phyloP scores from a whole-genome alignment of 163 green algal species.

The Chlorella variabilis region DNA sequence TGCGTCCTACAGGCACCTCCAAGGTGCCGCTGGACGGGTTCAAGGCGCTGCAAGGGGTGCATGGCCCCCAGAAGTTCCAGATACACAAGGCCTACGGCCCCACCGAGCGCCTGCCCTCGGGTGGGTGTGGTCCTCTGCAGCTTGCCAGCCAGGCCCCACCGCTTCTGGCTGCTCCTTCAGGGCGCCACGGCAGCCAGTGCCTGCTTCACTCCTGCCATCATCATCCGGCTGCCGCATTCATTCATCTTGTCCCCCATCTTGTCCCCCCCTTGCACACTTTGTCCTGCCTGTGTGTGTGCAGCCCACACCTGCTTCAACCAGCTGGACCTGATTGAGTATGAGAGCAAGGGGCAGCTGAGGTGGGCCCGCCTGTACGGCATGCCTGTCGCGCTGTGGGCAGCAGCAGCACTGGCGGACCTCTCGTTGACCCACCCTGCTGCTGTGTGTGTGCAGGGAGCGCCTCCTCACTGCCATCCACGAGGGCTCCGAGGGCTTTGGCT shows the following conservation, averaged over 20 bases:
- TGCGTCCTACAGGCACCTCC: constrained; percentile 68
- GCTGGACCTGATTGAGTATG: constrained; percentile 96
- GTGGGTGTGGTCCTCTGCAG: not conserved
- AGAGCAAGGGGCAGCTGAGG: constrained; percentile 89
- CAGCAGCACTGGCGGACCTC: not conserved
- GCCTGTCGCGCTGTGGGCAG: not conserved
- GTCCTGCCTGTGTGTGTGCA: no score
- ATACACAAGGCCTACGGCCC: constrained; percentile 88
- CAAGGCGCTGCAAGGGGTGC: constrained; percentile 92
- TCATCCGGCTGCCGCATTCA: no score
- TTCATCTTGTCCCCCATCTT: not conserved
- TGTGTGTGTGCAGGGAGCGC: constrained; percentile 62
- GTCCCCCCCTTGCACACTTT: not conserved
- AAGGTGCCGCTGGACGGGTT: constrained; percentile 98
- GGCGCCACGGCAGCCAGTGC: not conserved
- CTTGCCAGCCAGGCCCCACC: no score
- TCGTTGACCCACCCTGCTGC: not conserved
- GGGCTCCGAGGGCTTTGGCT: constrained; percentile 73
- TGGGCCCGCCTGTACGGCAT: not conserved
- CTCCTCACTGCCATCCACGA: constrained; percentile 93
- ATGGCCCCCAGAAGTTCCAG: constrained; percentile 95
- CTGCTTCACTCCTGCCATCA: not conserved
- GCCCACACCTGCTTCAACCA: constrained; percentile 99
- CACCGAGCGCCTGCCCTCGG: constrained; percentile 80
- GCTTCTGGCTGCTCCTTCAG: not conserved